phyloP scores from a whole-genome alignment of 495 filamentous ascomycete species.

The Talaromyces borbonicus region DNA sequence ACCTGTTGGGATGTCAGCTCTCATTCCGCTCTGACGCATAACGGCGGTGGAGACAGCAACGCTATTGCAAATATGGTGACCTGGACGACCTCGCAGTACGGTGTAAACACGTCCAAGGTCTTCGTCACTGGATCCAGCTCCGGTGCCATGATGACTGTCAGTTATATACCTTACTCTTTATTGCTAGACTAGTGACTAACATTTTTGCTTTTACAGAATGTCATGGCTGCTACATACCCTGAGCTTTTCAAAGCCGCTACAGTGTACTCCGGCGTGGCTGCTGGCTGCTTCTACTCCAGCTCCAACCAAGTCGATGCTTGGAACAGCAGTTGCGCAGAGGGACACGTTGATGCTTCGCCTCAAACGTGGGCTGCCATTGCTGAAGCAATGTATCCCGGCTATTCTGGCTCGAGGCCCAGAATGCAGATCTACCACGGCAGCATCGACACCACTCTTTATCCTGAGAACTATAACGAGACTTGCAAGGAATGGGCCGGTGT shows the following conservation, averaged over 20 bases:
- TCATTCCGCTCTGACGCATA: conserved; percentile 38
- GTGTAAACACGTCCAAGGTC: conserved; percentile 33
- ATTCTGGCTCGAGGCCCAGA: conserved; percentile 39
- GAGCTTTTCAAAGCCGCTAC: conserved; percentile 45
- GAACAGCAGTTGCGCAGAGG: conserved; percentile 45
- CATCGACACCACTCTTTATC: conserved; percentile 37
- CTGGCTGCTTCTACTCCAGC: conserved; percentile 44
- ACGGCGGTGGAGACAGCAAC: conserved; percentile 39
- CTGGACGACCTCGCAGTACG: conserved; percentile 38
- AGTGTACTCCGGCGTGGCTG: conserved; percentile 49
- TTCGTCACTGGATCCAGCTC: conserved; percentile 45
- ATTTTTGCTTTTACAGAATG: conserved; percentile 22
- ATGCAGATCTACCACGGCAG: conserved; percentile 47
- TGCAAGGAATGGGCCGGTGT: conserved; percentile 50
- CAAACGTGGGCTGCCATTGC: conserved; percentile 41
- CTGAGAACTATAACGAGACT: conserved; percentile 36
- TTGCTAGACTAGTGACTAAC: background rate
- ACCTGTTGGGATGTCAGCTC: conserved; percentile 49
- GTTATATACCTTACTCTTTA: background rate
- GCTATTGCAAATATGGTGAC: conserved; percentile 49
- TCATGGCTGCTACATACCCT: conserved; percentile 45
- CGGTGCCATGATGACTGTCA: conserved; percentile 47
- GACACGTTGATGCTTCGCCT: conserved; percentile 30
- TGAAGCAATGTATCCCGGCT: conserved; percentile 39
- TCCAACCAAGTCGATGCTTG: conserved; percentile 33